These are phyloP conservation scores for Spinacia oleracea DNA, from an alignment of 179 eudicot species.

Conservation along the genomic window DNA sequence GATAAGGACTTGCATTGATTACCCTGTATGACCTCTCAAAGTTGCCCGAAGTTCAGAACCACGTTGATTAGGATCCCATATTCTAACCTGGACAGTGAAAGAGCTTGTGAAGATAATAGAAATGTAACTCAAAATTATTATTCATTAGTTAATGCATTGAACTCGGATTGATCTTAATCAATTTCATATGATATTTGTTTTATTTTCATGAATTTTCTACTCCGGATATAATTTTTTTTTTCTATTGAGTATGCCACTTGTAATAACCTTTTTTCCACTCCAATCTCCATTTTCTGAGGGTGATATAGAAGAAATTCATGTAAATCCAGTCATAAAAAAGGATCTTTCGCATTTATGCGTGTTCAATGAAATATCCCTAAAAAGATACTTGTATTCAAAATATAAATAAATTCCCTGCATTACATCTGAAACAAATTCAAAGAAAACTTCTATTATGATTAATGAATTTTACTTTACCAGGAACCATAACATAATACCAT, in stretches of 20 bases:
- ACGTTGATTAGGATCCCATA: conserved; percentile 88
- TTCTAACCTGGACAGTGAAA: conserved; percentile 51
- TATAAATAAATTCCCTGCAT: background rate
- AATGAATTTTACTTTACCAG: background rate
- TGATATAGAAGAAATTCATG: background rate
- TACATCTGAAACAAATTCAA: background rate
- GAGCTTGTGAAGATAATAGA: background rate
- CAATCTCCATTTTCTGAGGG: background rate
- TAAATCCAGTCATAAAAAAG: background rate
- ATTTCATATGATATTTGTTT: background rate
- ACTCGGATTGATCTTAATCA: background rate
- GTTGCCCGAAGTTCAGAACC: conserved; percentile 88
- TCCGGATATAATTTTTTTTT: background rate
- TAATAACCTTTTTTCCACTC: background rate
- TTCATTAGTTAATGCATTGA: background rate
- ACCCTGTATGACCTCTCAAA: conserved; percentile 87
- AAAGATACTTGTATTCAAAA: background rate
- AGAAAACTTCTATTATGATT: background rate
- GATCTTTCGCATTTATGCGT: background rate
- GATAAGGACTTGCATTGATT: conserved; percentile 11
- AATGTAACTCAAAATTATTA: background rate
- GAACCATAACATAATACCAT: background rate
- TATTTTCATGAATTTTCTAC: background rate
- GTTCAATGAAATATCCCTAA: background rate
- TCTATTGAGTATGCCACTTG: background rate